phyloP scores from a whole-genome alignment of 1,284 basidiomycete genomes.

The Cutaneotrichosporon sp. region DNA sequence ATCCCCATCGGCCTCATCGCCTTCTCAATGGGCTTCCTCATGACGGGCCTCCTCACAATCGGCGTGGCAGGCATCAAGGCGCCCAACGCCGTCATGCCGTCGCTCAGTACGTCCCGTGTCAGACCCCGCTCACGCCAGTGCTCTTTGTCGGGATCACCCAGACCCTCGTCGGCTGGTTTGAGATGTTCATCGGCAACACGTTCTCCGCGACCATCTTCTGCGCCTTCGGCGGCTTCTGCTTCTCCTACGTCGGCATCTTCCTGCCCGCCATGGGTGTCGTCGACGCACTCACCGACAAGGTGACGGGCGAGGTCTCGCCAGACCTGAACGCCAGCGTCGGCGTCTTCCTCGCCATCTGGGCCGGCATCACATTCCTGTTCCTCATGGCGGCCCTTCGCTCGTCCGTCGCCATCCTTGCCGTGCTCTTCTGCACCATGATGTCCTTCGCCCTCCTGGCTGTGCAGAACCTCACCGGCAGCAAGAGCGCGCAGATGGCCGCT shows the following conservation, averaged over 20 bases:
- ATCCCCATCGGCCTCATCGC: constrained; percentile 19
- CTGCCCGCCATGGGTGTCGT: constrained; percentile 8
- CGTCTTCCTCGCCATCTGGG: constrained; percentile 14
- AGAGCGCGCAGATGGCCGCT: constrained; percentile 1
- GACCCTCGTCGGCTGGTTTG: constrained; percentile 21
- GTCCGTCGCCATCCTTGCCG: constrained; percentile 16
- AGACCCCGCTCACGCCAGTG: constrained; percentile 2
- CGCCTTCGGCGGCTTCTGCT: constrained; percentile 19
- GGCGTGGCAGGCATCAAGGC: constrained; percentile 11
- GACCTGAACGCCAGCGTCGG: constrained; percentile 15
- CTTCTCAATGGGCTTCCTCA: constrained; percentile 6
- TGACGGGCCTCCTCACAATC: constrained; percentile 18
- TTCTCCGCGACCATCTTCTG: constrained; percentile 21
- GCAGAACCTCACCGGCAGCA: constrained; percentile 1
- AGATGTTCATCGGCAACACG: constrained; percentile 25
- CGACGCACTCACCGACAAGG: constrained; percentile 12
- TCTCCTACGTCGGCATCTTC: constrained; percentile 15
- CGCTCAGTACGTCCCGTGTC: constrained; percentile 4
- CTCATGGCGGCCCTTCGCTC: constrained; percentile 18
- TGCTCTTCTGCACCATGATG: constrained; percentile 10
- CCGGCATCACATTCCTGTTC: constrained; percentile 17
- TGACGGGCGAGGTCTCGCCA: constrained; percentile 15
- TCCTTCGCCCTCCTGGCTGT: constrained; percentile 10
- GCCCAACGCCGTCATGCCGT: constrained; percentile 10
- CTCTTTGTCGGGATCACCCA: constrained; percentile 20